Evolutionary conservation across 1,284 basidiomycete species (phyloP).

Genomic region (Ustilago crameri): DNA sequence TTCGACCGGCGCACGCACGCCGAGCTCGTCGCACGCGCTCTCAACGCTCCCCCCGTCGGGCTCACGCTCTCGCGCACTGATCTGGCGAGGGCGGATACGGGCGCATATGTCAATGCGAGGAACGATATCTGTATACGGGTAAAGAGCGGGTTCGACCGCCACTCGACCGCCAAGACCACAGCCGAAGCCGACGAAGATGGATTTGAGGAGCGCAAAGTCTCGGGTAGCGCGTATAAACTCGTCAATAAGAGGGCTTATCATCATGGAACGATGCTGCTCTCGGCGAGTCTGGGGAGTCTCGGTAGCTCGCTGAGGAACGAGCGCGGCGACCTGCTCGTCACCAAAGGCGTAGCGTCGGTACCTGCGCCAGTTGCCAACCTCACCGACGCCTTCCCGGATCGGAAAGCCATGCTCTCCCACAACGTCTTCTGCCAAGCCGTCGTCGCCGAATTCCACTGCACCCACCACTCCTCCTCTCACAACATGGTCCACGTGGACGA

Average conservation of each 20-base stretch:
- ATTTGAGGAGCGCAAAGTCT: conserved; percentile 75
- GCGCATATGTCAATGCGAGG: conserved; percentile 79
- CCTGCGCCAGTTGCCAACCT: conserved; percentile 91
- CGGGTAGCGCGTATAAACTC: conserved; percentile 97
- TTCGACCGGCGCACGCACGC: conserved; percentile 87
- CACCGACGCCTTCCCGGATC: conserved; percentile 71
- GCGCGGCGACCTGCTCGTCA: conserved; percentile 78
- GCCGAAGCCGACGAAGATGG: conserved; percentile 14
- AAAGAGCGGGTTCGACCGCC: conserved; percentile 77
- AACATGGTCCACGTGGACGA: conserved; percentile 37
- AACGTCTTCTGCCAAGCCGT: conserved; percentile 79
- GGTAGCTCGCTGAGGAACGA: conserved; percentile 72
- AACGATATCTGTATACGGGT: conserved; percentile 75
- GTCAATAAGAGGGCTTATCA: conserved; percentile 91
- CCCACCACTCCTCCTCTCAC: conserved; percentile 71
- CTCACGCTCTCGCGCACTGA: conserved; percentile 13
- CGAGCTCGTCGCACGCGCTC: conserved; percentile 80
- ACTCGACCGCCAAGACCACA: conserved; percentile 12
- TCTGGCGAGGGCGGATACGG: conserved; percentile 14
- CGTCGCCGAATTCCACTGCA: conserved; percentile 76
- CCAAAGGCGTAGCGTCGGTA: conserved; percentile 88
- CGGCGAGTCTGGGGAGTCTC: conserved; percentile 50
- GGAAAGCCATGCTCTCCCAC: conserved; percentile 72
- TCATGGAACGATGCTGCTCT: conserved; percentile 98
- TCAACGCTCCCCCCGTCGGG: conserved; percentile 72